Percentiles rank a stretch among this genome's conserved stretches.
These are phyloP conservation scores for Suhomyces ambrosiae DNA, from an alignment of 1,139 yeast species.

Conservation along the genomic window DNA sequence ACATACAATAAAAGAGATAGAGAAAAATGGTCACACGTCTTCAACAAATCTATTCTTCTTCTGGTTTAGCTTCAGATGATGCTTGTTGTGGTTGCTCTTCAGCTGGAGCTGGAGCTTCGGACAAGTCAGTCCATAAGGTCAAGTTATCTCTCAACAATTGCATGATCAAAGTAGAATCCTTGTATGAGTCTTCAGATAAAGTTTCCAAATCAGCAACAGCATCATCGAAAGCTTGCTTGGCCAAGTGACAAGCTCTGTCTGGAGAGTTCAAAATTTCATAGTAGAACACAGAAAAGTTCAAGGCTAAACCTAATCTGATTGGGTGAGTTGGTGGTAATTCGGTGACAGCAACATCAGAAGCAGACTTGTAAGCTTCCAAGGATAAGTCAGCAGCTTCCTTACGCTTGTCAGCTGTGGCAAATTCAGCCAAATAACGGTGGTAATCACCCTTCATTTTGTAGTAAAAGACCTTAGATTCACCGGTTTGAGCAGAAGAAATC, in stretches of 20 bases:
- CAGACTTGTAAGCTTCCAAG: conserved; percentile 91
- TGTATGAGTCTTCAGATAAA: conserved; percentile 95
- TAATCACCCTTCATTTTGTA: conserved; percentile 99
- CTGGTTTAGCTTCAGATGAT: conserved; percentile 37
- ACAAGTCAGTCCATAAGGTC: conserved; percentile 98
- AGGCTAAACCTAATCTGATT: conserved; percentile 95
- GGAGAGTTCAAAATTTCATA: conserved; percentile 98
- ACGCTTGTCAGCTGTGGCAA: conserved; percentile 88
- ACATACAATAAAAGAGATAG: conserved; percentile 13
- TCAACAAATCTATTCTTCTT: conserved; percentile 35
- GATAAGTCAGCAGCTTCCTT: conserved; percentile 92
- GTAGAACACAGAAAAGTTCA: conserved; percentile 96
- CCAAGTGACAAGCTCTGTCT: conserved; percentile 97
- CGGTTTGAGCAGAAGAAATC: conserved; percentile 92
- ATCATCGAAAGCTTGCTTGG: conserved; percentile 98
- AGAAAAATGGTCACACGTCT: conserved; percentile 12
- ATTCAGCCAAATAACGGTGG: conserved; percentile 98
- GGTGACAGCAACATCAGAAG: conserved; percentile 94
- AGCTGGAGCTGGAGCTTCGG: conserved; percentile 75
- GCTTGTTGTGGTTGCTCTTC: conserved; percentile 41
- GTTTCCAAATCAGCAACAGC: conserved; percentile 99
- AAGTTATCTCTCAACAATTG: conserved; percentile 97
- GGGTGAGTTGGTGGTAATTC: conserved; percentile 99
- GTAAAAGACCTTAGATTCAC: conserved; percentile 97
- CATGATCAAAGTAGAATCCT: conserved; percentile 97